Conservation (phyloP, 1,284 basidiomycete genomes). For the Retiboletus flavoniger region DNA sequence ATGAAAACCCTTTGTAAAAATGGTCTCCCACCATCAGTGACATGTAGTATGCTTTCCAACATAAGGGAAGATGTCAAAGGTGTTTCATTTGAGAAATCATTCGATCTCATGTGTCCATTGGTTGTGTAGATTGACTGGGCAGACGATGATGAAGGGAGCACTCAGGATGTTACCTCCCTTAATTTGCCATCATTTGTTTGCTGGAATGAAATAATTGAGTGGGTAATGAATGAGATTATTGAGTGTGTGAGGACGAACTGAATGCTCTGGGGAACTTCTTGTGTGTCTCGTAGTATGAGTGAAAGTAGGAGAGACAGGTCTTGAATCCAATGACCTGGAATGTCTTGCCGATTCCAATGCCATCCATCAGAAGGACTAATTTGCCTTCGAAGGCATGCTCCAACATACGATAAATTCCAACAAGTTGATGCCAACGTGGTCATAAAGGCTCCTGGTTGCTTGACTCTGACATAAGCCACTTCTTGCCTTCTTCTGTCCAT, state of each 20-base stretch:
- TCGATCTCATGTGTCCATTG: conserved; percentile 8
- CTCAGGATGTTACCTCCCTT: background rate
- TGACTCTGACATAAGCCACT: background rate
- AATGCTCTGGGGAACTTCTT: background rate
- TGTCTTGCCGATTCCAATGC: background rate
- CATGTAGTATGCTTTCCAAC: background rate
- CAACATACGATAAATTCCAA: background rate
- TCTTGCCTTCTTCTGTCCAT: background rate
- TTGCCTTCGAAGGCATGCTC: background rate
- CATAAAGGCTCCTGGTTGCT: background rate
- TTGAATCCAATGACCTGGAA: background rate
- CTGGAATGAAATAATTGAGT: background rate
- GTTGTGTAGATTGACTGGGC: background rate
- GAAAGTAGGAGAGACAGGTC: background rate
- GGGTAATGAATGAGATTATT: background rate
- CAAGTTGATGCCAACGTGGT: background rate
- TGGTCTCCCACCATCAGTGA: background rate
- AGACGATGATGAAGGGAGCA: conserved; percentile 4
- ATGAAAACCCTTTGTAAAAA: background rate
- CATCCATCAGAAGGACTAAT: background rate
- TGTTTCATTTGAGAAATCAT: background rate
- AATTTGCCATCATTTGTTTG: background rate
- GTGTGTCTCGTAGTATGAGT: background rate
- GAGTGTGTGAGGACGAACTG: background rate
- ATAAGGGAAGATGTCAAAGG: conserved; percentile 4